These are phyloP conservation scores for Saccharum officinarum DNA, from an alignment of 176 grass and related monocot genomes.

Conservation along the genomic window DNA sequence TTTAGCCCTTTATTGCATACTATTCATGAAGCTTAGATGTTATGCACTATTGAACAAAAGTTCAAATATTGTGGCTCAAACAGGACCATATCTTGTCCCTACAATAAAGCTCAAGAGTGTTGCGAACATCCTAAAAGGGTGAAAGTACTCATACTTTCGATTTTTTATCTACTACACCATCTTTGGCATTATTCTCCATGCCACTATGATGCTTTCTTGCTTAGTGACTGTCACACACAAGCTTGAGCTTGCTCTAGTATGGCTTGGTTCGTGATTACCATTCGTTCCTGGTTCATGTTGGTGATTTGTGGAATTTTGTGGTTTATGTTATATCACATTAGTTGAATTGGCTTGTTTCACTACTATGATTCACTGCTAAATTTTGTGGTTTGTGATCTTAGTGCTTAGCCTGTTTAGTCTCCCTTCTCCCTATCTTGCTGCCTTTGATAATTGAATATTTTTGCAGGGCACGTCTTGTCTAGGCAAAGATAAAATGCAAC, in stretches of 20 bases:
- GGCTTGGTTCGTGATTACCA: neutral
- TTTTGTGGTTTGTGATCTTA: neutral
- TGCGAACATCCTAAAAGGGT: neutral
- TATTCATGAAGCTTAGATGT: neutral
- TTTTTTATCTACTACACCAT: neutral
- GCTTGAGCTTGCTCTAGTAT: neutral
- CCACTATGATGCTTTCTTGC: neutral
- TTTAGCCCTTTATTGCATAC: neutral
- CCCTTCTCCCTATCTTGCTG: neutral
- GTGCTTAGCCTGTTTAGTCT: neutral
- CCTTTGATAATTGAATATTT: constrained; percentile 27
- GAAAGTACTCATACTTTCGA: neutral
- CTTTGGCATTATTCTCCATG: neutral
- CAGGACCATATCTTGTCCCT: neutral
- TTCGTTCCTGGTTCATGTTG: neutral
- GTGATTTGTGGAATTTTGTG: neutral
- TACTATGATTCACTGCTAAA: neutral
- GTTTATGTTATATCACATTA: neutral
- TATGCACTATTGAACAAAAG: neutral
- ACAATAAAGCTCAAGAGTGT: neutral
- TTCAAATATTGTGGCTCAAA: neutral
- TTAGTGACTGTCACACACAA: neutral
- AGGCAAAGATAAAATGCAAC: constrained; percentile 50
- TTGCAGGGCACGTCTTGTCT: constrained; percentile 44
- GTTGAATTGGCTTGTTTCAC: neutral